These are phyloP conservation scores for Ganoderma leucocontextum DNA, from an alignment of 1,284 basidiomycete species.

Conservation along the genomic window DNA sequence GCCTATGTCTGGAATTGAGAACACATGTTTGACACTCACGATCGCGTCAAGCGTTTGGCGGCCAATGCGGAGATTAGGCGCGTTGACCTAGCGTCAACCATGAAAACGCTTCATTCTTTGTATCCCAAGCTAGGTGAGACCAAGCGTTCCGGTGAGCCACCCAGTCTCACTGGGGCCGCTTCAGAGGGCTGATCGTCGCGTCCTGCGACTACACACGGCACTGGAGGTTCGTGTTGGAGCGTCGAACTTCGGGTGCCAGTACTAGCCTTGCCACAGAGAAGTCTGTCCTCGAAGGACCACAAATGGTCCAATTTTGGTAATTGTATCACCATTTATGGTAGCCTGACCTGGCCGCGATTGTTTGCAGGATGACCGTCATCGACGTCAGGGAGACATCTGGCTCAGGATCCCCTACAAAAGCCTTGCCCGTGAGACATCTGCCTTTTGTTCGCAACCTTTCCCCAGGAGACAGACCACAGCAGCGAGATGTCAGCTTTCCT, in stretches of 20 bases:
- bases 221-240: too few relatives aligned
- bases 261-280: neutral
- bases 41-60: neutral
- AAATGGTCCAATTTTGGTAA: neutral
- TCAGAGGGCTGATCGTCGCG: neutral
- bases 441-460: neutral
- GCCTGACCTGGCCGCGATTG: neutral
- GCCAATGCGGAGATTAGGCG: neutral
- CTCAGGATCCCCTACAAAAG: neutral
- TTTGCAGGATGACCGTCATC: neutral
- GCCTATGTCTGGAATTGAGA: neutral
- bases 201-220: neutral
- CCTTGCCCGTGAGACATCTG: neutral
- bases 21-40: neutral
- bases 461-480: neutral
- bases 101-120: neutral
- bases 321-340: neutral
- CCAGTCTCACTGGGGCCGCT: neutral
- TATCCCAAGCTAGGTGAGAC: too few relatives aligned
- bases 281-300: neutral
- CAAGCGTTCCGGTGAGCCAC: neutral
- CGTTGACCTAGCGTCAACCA: neutral
- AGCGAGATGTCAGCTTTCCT: slow-evolving; percentile 20
- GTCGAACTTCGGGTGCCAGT: too few relatives aligned
- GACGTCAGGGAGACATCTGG: neutral